Conservation (phyloP, 2,329 filamentous ascomycete genomes). For the Beauveria brongniartii region DNA sequence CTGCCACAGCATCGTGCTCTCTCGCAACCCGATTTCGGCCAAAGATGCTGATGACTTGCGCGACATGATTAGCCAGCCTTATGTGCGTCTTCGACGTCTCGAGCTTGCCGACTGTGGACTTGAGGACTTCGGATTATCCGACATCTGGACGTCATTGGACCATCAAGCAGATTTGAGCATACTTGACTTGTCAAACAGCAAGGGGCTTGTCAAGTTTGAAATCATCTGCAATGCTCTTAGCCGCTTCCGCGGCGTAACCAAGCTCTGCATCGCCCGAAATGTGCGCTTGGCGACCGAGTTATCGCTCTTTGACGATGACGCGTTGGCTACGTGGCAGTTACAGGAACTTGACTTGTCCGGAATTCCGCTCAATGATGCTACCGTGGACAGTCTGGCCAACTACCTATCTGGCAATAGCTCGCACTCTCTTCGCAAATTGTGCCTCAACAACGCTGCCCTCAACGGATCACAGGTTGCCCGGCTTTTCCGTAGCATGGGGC, state of each 20-base stretch:
- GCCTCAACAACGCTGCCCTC: slow-evolving; percentile 44
- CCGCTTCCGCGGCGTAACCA: slow-evolving; percentile 35
- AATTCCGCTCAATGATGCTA: slow-evolving; percentile 45
- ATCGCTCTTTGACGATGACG: slow-evolving; percentile 38
- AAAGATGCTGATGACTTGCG: slow-evolving; percentile 42
- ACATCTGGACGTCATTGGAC: slow-evolving; percentile 39
- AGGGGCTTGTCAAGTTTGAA: slow-evolving; percentile 41
- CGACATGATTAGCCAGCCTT: slow-evolving; percentile 28
- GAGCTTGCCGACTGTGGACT: slow-evolving; percentile 45
- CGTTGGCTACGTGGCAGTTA: slow-evolving; percentile 36
- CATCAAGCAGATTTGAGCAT: slow-evolving; percentile 38
- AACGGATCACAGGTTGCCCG: slow-evolving; percentile 41
- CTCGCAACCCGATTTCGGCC: slow-evolving; percentile 39
- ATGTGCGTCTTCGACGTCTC: slow-evolving; percentile 36
- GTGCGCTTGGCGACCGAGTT: slow-evolving; percentile 37
- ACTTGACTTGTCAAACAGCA: slow-evolving; percentile 46
- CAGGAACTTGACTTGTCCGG: slow-evolving; percentile 48
- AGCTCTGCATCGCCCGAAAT: slow-evolving; percentile 43
- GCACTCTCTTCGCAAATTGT: slow-evolving; percentile 33
- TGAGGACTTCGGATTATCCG: slow-evolving; percentile 38
- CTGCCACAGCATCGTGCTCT: slow-evolving; percentile 43
- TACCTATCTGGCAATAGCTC: slow-evolving; percentile 36
- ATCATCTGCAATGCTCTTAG: slow-evolving; percentile 36
- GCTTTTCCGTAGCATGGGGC: slow-evolving; percentile 43
- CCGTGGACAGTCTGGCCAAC: slow-evolving; percentile 36